Percentiles rank a stretch among this genome's conserved stretches.
phyloP scores from a whole-genome alignment of 1,139 yeast species.

The Candida frijolesensis region DNA sequence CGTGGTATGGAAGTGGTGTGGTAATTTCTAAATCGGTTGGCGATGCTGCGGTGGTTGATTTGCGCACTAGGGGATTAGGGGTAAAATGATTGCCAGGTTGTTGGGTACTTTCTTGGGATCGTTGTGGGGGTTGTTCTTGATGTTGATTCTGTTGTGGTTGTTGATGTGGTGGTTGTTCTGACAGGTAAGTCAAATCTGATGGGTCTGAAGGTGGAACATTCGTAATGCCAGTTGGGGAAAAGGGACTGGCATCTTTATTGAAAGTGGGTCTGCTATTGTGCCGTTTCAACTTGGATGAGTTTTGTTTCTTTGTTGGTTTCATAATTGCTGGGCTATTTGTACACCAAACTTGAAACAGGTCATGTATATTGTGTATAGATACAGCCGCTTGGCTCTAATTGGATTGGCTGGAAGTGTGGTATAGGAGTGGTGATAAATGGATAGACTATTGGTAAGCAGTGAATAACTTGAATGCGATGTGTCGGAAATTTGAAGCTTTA shows the following conservation, averaged over 20 bases:
- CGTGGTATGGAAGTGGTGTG: background rate
- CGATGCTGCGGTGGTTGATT: conserved; percentile 4
- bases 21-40: background rate
- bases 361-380: too few relatives aligned
- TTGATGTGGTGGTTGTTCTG: background rate
- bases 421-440: too few relatives aligned
- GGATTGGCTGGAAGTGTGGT: too few relatives aligned
- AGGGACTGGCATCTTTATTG: conserved; percentile 31
- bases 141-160: background rate
- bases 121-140: background rate
- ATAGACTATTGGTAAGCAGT: too few relatives aligned
- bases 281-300: background rate
- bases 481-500: too few relatives aligned
- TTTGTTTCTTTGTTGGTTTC: conserved; percentile 3
- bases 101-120: background rate
- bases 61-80: conserved; percentile 2
- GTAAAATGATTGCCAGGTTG: background rate
- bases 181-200: background rate
- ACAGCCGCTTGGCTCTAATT: too few relatives aligned
- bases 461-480: too few relatives aligned
- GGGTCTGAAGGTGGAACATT: background rate
- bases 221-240: conserved; percentile 20
- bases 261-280: conserved; percentile 10
- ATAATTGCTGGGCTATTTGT: background rate
- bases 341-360: too few relatives aligned